phyloP scores from a whole-genome alignment of 2,329 filamentous ascomycete species.

The Penicillium italicum region DNA sequence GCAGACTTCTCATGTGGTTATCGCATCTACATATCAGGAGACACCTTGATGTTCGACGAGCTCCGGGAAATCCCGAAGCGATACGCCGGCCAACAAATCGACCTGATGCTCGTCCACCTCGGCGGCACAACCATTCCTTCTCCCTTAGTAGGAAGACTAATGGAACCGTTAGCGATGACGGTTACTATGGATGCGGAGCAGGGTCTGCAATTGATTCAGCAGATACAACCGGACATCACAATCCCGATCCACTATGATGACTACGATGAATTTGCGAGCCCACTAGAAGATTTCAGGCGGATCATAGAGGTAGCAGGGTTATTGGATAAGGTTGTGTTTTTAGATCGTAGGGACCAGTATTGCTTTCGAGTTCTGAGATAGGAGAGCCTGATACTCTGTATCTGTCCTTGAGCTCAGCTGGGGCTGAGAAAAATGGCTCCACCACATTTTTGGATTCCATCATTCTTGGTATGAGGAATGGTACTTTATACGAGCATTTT shows the following conservation, averaged over 20 bases:
- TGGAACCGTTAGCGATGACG: conserved; percentile 64
- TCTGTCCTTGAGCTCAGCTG: neutral
- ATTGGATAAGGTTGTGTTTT: conserved; percentile 55
- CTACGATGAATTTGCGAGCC: conserved; percentile 59
- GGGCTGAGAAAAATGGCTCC: neutral
- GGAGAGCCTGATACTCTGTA: neutral
- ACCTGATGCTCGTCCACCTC: conserved; percentile 64
- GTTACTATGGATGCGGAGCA: conserved; percentile 66
- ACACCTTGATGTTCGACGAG: conserved; percentile 62
- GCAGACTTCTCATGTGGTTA: conserved; percentile 48
- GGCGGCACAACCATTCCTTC: conserved; percentile 64
- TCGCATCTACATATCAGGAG: conserved; percentile 64
- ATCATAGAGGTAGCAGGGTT: conserved; percentile 53
- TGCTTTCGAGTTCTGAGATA: conserved; percentile 47
- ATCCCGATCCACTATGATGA: conserved; percentile 65
- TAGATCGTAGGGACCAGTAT: conserved; percentile 58
- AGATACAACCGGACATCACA: conserved; percentile 59
- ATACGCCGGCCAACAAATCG: conserved; percentile 54
- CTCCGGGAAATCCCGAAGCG: conserved; percentile 58
- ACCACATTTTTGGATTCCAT: neutral
- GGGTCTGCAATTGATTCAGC: conserved; percentile 56
- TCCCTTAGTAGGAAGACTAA: conserved; percentile 36
- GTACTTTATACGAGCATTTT: neutral
- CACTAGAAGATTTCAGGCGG: conserved; percentile 59
- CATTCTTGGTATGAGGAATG: neutral